Base-by-base conservation (phyloP, 208 protist species). In the Acanthamoeba rhysodes region DNA sequence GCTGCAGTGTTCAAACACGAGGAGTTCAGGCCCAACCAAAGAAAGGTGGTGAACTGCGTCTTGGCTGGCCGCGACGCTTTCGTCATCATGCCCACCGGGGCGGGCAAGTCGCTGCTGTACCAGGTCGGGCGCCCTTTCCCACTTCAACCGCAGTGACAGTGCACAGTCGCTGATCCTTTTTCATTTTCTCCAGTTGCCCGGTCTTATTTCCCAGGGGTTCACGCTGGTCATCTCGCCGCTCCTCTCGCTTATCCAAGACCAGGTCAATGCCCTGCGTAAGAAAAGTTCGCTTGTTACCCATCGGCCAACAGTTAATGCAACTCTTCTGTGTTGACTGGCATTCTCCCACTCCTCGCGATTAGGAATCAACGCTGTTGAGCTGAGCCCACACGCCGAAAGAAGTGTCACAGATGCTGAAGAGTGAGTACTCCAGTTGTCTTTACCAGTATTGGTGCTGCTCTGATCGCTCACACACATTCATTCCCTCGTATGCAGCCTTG, bases 241-340 rank as follows among this genome's bases (percentile, higher is more conserved):
- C 10, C 93, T 99, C 20, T 98, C 99, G 24, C 97, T 99, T 10
- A 99, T 99, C 97, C 95, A 99, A 85, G 99, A 99, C 95, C 99
- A 99, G 97, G 96, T 98, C 6, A 90, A 6, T 2, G 82, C 82
- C 24, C 45, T 66, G 29, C 82, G 82, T 0, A 55, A 29, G 22
- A 64, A 55, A 45, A 50, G 55, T 90, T 2, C 55, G n/a, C 48
- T 50, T 50, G 48, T 50, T 50, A 8, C 48, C 48, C 48, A 8
- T 50, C 48, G 48, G 12, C 48, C 48, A 50, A 2, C 48, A 6
- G 41, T 45, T 45, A 6, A 6, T 45, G 41, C 41, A 45, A 45
- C 41, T 45, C 41, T 6, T 6, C 41, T 45, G 41, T 45, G 9
- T 45, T 45, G 41, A 45, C 41, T 6, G 12, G 48, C 48, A 4